Conservation (phyloP, 805 yeast species). For the Cephaloascus albidus region DNA sequence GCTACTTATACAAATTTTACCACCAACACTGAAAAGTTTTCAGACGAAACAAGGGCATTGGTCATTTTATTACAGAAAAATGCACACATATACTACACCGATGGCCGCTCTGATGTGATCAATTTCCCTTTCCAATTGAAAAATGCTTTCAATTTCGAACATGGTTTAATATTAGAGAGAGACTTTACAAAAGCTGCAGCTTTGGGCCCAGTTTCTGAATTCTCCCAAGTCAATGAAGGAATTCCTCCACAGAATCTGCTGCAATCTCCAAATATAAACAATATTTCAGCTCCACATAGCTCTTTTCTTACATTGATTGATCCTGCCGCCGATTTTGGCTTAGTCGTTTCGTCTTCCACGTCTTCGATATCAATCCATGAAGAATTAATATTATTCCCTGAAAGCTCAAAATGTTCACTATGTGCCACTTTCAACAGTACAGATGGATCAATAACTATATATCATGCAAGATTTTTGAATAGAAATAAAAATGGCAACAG, state of each 20-base stretch:
- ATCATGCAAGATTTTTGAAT: constrained; percentile 41
- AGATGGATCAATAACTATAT: constrained; percentile 37
- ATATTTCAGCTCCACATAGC: neutral
- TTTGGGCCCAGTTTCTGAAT: neutral
- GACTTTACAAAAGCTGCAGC: constrained; percentile 13
- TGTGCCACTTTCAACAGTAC: constrained; percentile 47
- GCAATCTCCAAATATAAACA: neutral
- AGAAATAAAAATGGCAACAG: constrained; percentile 5
- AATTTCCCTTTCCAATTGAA: constrained; percentile 63
- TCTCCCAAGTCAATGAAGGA: neutral
- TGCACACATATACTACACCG: constrained; percentile 51
- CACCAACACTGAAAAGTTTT: constrained; percentile 3
- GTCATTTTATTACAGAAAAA: constrained; percentile 54
- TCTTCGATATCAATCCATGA: constrained; percentile 54
- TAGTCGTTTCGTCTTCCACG: constrained; percentile 61
- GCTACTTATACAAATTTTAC: constrained; percentile 56
- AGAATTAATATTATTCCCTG: constrained; percentile 47
- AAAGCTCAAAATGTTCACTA: constrained; percentile 24
- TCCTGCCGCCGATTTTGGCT: constrained; percentile 67
- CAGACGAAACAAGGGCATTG: constrained; percentile 27
- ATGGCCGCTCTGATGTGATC: constrained; percentile 50
- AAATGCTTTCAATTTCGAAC: constrained; percentile 53
- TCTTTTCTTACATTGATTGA: constrained; percentile 61
- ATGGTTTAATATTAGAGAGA: constrained; percentile 60
- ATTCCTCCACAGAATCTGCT: constrained; percentile 7